These are phyloP conservation scores for Candida vartiovaarae DNA, from an alignment of 805 yeast genomes.

Conservation along the genomic window DNA sequence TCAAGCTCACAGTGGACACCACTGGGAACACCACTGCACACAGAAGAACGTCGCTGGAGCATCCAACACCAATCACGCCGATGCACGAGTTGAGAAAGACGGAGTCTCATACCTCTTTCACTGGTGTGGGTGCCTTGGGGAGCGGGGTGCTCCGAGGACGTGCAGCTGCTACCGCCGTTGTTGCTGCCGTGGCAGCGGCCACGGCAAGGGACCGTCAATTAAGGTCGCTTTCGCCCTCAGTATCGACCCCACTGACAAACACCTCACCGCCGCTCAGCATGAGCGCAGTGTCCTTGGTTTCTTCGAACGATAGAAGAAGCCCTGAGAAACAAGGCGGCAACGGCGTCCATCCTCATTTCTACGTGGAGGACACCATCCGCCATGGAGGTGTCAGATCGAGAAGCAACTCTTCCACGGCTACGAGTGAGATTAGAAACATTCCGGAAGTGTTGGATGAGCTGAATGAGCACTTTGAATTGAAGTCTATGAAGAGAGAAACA, in stretches of 20 bases:
- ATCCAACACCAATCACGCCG: slow-evolving; percentile 7
- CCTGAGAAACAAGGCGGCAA: background rate
- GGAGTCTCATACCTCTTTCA: slow-evolving; percentile 4
- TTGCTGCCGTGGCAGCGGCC: slow-evolving; percentile 34
- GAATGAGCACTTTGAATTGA: slow-evolving; percentile 2
- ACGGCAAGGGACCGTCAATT: slow-evolving; percentile 25
- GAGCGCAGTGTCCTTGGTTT: slow-evolving; percentile 19
- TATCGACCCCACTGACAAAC: background rate
- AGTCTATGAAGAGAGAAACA: slow-evolving; percentile 28
- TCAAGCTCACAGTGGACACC: too few relatives aligned
- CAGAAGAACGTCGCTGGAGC: slow-evolving; percentile 3
- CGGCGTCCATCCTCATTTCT: slow-evolving; percentile 62
- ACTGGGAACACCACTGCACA: too few relatives aligned
- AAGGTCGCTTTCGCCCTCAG: slow-evolving; percentile 12
- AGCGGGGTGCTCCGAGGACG: slow-evolving; percentile 37
- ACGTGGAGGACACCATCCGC: slow-evolving; percentile 59
- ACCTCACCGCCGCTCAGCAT: slow-evolving; percentile 10
- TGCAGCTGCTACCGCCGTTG: slow-evolving; percentile 31
- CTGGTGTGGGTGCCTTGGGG: slow-evolving; percentile 38
- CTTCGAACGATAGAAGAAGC: slow-evolving; percentile 8
- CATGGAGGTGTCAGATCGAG: slow-evolving; percentile 32
- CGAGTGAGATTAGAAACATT: slow-evolving; percentile 6
- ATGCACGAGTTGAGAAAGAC: background rate
- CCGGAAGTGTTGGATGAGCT: slow-evolving; percentile 6
- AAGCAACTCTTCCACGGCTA: slow-evolving; percentile 22